Conservation (phyloP, 306 rosid genomes). For the Inga oerstediana region DNA sequence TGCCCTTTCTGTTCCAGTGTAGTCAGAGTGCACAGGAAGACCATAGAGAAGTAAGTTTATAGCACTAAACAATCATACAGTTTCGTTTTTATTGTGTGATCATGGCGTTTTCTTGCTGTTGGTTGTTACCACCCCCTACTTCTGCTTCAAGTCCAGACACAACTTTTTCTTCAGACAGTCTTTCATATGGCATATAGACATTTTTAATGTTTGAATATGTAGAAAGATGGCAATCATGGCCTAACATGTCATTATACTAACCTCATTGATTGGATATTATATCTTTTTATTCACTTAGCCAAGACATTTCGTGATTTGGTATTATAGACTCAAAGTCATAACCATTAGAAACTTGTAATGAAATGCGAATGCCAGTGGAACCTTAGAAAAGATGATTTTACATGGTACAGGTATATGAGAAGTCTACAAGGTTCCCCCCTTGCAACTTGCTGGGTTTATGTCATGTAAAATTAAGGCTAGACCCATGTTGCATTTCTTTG, state of each 20-base stretch:
- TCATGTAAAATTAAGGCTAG: not conserved
- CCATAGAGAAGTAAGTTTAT: slow-evolving; percentile 80
- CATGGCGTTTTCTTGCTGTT: not conserved
- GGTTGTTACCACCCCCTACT: not conserved
- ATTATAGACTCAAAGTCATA: not conserved
- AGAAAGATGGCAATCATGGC: not conserved
- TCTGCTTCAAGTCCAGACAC: not conserved
- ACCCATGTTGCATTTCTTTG: not conserved
- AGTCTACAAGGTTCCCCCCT: not conserved
- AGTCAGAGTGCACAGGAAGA: slow-evolving; percentile 97
- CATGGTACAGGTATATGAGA: not conserved
- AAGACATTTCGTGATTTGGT: not conserved
- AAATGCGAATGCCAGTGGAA: not conserved
- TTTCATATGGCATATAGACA: not conserved
- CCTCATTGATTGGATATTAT: not conserved
- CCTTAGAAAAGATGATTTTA: slow-evolving; percentile 9
- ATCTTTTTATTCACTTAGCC: not conserved
- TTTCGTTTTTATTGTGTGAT: not conserved
- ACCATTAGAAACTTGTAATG: not conserved
- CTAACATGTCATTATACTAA: not conserved
- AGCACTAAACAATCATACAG: not conserved
- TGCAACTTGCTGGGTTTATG: not conserved
- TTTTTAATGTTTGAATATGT: not conserved
- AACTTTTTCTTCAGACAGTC: not conserved
- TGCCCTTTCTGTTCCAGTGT: slow-evolving; percentile 93